Base-by-base conservation (phyloP, 495 filamentous ascomycete genomes). In the Neurospora sp. region DNA sequence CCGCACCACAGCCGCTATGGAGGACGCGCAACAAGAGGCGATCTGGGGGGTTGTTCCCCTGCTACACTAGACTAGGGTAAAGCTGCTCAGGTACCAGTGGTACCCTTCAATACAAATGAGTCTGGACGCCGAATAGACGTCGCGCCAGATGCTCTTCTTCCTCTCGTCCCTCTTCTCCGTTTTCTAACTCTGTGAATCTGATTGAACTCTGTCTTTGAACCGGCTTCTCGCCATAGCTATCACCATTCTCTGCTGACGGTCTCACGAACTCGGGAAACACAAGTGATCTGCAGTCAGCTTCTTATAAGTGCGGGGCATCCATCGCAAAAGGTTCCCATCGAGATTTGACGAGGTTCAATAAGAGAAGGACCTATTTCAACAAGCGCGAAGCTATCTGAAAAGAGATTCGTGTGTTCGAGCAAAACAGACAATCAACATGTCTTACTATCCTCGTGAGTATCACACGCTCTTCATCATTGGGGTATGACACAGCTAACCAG, bases 391-490 rank as follows among this genome's bases (percentile, higher is more conserved):
- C 27, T 35, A 35, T 16, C 53, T 5, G 53, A 59, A 5, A 59
- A 65, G 6, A 65, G 14, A 35, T 16, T 35, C 14, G 20, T 8
- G 27, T 8, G 14, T 35, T 35, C 3, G 14, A 35, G 7, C 48
- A 59, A 35, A 16, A 65, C 53, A 35, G 14, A 35, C 20, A 59
- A 39, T 27, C 59, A 73, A 72, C 1, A 80, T 80, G 79, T 79
- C 79, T 3, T 80, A 80, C 74, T 80, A 80, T 74, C 79, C 79
- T 61, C 79, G 79, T 80, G 53, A 79, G 79, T 79, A 4, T 44
- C 37, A 5, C 5, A 70, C 53, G 27, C n/a, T 27, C 39, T 22
- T 40, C 42, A 2, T 59, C 9, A 20, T 9, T 42, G 40, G 10
- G 12, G 16, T 39, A 72, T 37, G 7, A 7, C 5, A 18, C 37